phyloP scores from a whole-genome alignment of 2,329 filamentous ascomycete genomes.

The Rutstroemia sydowiana region DNA sequence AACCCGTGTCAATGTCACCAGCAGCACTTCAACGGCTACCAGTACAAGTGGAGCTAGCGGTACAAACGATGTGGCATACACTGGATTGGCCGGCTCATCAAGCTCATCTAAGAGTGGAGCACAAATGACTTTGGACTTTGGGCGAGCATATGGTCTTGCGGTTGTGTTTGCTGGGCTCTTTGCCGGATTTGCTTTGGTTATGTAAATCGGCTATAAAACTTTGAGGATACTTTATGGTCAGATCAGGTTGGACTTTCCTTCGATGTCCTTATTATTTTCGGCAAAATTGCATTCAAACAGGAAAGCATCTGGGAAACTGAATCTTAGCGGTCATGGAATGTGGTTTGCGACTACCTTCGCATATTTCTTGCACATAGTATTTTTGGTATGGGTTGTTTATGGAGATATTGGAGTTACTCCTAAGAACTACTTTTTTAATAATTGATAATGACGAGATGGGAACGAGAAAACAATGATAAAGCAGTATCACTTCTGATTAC shows the following conservation, averaged over 20 bases:
- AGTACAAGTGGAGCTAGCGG: conserved; percentile 32
- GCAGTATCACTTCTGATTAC: conserved; percentile 1
- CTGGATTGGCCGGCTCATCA: conserved; percentile 35
- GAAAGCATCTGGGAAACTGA: conserved; percentile 9
- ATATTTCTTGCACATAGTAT: conserved; percentile 1
- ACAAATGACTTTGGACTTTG: conserved; percentile 40
- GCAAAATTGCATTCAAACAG: conserved; percentile 17
- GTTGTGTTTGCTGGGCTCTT: conserved; percentile 47
- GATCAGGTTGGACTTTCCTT: background rate
- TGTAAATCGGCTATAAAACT: conserved; percentile 31
- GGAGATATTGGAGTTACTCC: background rate
- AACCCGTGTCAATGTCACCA: conserved; percentile 49
- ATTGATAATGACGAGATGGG: conserved; percentile 3
- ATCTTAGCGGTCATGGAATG: conserved; percentile 7
- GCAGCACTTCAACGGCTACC: conserved; percentile 33
- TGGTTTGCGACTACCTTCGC: background rate
- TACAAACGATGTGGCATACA: conserved; percentile 32
- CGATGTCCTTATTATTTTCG: background rate
- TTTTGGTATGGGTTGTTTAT: background rate
- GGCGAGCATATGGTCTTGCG: conserved; percentile 48
- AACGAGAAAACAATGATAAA: background rate
- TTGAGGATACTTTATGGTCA: too few species aligned
- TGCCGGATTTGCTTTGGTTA: conserved; percentile 47
- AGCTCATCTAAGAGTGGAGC: conserved; percentile 28
- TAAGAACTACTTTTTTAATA: background rate